Percentiles rank a stretch among this genome's conserved stretches.
phyloP scores from a whole-genome alignment of 257 asterid species.

The Gynochthodes officinalis region DNA sequence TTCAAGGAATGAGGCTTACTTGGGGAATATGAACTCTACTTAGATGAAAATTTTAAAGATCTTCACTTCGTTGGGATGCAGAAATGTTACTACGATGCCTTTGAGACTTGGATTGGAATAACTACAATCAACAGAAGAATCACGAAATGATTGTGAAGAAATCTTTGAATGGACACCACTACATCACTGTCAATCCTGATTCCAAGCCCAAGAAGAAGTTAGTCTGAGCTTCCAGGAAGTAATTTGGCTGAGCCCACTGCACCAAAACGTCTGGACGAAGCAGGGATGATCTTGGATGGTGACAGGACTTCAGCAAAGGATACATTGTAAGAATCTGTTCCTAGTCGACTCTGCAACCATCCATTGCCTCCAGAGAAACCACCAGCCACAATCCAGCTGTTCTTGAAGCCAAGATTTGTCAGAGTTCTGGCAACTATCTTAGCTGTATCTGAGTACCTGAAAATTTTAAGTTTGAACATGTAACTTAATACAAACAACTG shows the following conservation, averaged over 20 bases:
- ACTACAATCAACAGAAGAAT: neutral
- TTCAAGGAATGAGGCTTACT: too few species aligned
- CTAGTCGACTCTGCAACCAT: constrained; percentile 87
- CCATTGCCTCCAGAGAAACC: constrained; percentile 94
- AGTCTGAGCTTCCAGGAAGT: constrained; percentile 73
- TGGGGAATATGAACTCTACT: too few species aligned
- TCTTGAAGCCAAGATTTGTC: constrained; percentile 85
- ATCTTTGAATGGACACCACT: neutral
- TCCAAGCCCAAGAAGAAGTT: constrained; percentile 19
- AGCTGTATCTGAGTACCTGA: constrained; percentile 84
- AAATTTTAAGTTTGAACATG: neutral
- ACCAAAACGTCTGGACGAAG: constrained; percentile 50
- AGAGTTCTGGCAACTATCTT: constrained; percentile 74
- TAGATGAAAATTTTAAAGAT: too few species aligned
- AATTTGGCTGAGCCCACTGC: constrained; percentile 60
- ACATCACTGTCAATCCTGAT: constrained; percentile 3
- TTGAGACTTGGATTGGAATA: neutral
- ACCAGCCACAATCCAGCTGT: constrained; percentile 67
- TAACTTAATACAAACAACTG: neutral
- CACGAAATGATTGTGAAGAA: neutral
- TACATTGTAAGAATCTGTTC: constrained; percentile 68
- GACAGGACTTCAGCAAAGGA: constrained; percentile 71
- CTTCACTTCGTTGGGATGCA: too few species aligned
- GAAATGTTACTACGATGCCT: neutral
- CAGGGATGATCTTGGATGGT: constrained; percentile 69